Evolutionary conservation across 768 basidiomycete genomes (phyloP).

Genomic region (Panus rudis): DNA sequence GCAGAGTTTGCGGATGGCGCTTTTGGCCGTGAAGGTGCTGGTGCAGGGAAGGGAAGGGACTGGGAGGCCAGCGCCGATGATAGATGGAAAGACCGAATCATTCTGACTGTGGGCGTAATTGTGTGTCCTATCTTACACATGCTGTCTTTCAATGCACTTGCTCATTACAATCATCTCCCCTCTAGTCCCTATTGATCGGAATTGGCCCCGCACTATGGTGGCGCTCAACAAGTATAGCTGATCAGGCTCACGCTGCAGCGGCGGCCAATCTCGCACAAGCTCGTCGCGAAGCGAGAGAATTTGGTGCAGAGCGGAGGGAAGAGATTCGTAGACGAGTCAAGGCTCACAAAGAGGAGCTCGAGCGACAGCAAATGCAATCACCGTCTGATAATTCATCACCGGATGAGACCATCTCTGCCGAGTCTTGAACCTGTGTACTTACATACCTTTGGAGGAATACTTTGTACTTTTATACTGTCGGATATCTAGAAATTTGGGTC

Average conservation of each 20-base stretch:
- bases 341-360: slow-evolving; percentile 25
- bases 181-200: slow-evolving; percentile 38
- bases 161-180: background rate
- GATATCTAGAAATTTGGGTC: too few relatives aligned
- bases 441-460: too few relatives aligned
- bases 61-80: slow-evolving; percentile 33
- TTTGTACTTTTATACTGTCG: too few relatives aligned
- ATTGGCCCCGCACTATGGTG: slow-evolving; percentile 37
- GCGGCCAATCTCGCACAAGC: slow-evolving; percentile 54
- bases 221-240: slow-evolving; percentile 26
- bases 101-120: slow-evolving; percentile 41
- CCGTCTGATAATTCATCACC: too few relatives aligned
- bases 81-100: slow-evolving; percentile 43
- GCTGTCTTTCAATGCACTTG: background rate
- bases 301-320: slow-evolving; percentile 46
- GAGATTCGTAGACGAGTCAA: slow-evolving; percentile 44
- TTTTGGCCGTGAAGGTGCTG: background rate
- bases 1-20: slow-evolving; percentile 15
- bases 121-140: slow-evolving; percentile 26
- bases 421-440: too few relatives aligned
- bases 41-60: slow-evolving; percentile 8
- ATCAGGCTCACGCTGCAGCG: slow-evolving; percentile 44
- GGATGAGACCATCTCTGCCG: too few relatives aligned
- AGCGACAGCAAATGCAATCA: too few relatives aligned
- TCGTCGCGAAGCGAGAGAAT: slow-evolving; percentile 45